Base-by-base conservation (phyloP, 2,329 filamentous ascomycete species). In the Trichoderma harzianum region DNA sequence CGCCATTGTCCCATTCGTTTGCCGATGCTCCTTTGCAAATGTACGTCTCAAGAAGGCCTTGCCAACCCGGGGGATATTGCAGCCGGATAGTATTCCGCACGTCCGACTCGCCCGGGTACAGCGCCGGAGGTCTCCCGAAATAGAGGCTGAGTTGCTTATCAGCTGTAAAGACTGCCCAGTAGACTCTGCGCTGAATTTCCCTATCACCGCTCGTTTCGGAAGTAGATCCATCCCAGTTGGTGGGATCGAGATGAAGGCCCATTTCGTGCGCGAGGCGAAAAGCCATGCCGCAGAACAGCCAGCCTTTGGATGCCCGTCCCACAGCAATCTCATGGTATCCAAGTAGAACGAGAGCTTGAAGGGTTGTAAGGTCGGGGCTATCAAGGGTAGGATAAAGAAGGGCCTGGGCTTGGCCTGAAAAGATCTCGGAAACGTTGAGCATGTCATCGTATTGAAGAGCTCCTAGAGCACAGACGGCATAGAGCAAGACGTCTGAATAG, bases 111-210 rank as follows among this genome's bases (percentile, higher is more conserved):
- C 83, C 81, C 0, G 84, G 85, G 69, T 86, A 83, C 0, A 87
- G 77, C 6, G 84, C 85, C 1, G 85, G 84, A 18, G 85, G 85
- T 24, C 85, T 80, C 11, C 85, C 85, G 75, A 87, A 87, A 75
- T 85, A 86, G 7, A 87, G 76, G 72, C 84, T 86, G 10, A 86
- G 78, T 73, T 87, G 84, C 76, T 86, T 86, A 67, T 87, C 85
- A 1, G 82, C 84, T 18, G 83, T 81, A 70, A 87, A 86, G 3
- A 83, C 83, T 26, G 84, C 84, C 85, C 85, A 87, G 75, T 87
- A 87, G 1, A 85, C 83, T 26, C 85, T 79, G 8, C 85, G 80
- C 4, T 85, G 76, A 18, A 87, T 83, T 73, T 87, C 84, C n/a
- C 83, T 80, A 32, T 86, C 85, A 1, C 78, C 75, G 34, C 47